These are phyloP conservation scores for Artemisia tridentata DNA, from an alignment of 129 eudicot species.

Conservation along the genomic window DNA sequence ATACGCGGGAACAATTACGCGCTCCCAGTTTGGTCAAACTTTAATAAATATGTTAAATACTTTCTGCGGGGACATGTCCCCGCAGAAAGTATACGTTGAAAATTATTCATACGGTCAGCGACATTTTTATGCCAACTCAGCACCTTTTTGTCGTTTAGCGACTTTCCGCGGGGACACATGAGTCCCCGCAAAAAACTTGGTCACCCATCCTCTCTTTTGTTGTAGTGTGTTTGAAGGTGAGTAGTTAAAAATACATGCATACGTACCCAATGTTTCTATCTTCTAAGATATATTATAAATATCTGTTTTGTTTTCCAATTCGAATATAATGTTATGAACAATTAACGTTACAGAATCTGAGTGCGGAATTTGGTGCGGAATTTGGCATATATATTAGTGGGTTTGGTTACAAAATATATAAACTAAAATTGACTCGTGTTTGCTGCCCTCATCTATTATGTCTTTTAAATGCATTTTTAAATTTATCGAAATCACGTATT, in stretches of 20 bases:
- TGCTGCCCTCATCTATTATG: constrained; percentile 30
- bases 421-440: background rate
- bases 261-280: background rate
- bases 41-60: no score
- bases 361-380: no score
- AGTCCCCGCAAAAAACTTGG: no score
- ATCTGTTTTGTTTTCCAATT: constrained; percentile 1
- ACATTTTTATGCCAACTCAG: no score
- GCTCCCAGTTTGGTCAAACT: no score
- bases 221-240: constrained; percentile 11
- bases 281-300: background rate
- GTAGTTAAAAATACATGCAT: constrained; percentile 5
- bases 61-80: no score
- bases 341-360: background rate
- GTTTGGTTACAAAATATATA: background rate
- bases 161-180: no score
- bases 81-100: no score
- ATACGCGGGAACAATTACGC: no score
- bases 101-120: no score
- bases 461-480: background rate
- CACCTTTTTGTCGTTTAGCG: no score
- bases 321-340: background rate
- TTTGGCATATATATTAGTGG: background rate
- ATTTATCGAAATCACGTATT: background rate
- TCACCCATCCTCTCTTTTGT: no score